Evolutionary conservation across 208 protist genomes (phyloP).

Genomic region (Leishmania aethiopica): DNA sequence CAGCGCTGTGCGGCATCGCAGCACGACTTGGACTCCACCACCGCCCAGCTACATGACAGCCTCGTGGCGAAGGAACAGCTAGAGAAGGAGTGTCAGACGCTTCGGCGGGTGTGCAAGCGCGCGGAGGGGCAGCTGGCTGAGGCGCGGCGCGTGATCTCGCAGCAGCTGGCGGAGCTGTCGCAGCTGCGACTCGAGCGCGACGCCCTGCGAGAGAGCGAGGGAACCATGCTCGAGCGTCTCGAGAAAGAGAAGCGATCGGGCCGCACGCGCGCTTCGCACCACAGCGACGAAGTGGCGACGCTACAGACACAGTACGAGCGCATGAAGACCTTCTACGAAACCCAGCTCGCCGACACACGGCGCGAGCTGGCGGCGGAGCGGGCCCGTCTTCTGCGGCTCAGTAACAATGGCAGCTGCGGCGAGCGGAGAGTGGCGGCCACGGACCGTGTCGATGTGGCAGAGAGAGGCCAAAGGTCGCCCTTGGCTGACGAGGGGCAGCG

Average conservation of each 20-base stretch:
- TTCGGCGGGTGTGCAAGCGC: constrained; percentile 39
- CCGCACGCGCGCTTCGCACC: constrained; percentile 42
- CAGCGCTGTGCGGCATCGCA: constrained; percentile 15
- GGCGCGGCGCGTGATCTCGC: constrained; percentile 62
- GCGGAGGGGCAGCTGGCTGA: constrained; percentile 60
- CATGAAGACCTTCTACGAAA: constrained; percentile 70
- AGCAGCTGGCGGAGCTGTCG: constrained; percentile 74
- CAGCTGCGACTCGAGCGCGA: constrained; percentile 44
- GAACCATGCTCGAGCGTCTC: constrained; percentile 44
- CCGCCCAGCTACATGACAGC: constrained; percentile 62
- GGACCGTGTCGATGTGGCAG: not conserved
- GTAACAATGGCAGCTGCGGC: constrained; percentile 8
- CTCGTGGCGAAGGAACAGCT: constrained; percentile 65
- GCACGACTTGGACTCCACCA: constrained; percentile 19
- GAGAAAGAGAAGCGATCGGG: constrained; percentile 49
- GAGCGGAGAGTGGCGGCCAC: not conserved
- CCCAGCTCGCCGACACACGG: constrained; percentile 74
- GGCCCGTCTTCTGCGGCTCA: constrained; percentile 20
- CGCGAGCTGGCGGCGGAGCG: constrained; percentile 63
- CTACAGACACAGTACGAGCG: constrained; percentile 71
- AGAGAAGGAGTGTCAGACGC: constrained; percentile 58
- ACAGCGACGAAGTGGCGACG: constrained; percentile 54
- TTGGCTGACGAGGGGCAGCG: not conserved
- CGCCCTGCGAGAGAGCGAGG: constrained; percentile 44
- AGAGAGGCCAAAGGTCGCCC: not conserved